Conservation (phyloP, 2,329 filamentous ascomycete species). For the Elsinoe ampelina region DNA sequence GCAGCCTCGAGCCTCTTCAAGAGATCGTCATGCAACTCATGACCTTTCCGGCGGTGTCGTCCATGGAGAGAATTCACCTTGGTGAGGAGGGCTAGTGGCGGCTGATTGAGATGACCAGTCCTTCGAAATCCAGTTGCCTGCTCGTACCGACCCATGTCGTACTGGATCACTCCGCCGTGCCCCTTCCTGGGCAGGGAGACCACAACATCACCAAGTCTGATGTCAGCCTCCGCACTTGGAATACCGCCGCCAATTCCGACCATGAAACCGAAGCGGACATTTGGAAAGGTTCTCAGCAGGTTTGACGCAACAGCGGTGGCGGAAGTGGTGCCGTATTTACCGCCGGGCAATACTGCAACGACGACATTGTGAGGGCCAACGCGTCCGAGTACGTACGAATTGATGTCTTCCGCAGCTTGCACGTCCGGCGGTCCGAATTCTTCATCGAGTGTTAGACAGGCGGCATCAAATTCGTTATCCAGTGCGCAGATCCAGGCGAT, state of each 20-base stretch:
- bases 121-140: too few relatives aligned
- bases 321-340: neutral
- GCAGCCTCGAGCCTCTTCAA: too few relatives aligned
- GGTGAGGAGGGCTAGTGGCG: too few relatives aligned
- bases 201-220: slow-evolving; percentile 23
- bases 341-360: neutral
- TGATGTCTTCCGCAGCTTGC: too few relatives aligned
- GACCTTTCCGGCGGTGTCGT: too few relatives aligned
- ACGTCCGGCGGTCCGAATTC: too few relatives aligned
- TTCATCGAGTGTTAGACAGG: too few relatives aligned
- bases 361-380: neutral
- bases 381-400: neutral
- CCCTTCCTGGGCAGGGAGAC: slow-evolving; percentile 18
- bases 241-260: slow-evolving; percentile 22
- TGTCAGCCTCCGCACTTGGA: slow-evolving; percentile 17
- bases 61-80: too few relatives aligned
- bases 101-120: too few relatives aligned
- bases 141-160: slow-evolving; percentile 16
- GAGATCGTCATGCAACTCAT: too few relatives aligned
- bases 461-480: too few relatives aligned
- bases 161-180: slow-evolving; percentile 21
- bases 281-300: neutral
- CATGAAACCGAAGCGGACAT: slow-evolving; percentile 18
- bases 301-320: neutral
- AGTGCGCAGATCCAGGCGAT: too few relatives aligned